Evolutionary conservation across 805 yeast species (phyloP), one percentile per base, ranked within the genome.

Genomic region (Lachancea thermotolerans): DNA sequence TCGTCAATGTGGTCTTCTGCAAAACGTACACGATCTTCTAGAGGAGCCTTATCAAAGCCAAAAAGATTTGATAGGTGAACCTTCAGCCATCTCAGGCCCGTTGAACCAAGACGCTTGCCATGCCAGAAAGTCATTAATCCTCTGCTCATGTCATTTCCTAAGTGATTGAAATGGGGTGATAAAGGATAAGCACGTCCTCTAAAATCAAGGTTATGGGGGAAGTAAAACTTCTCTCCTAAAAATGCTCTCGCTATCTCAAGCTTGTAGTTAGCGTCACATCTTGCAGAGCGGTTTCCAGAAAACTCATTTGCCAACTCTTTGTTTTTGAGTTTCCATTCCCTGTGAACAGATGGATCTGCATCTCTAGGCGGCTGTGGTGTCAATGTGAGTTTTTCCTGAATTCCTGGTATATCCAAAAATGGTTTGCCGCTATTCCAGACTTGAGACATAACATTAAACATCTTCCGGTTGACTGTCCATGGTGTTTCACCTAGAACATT

Each of bases 161-260:
- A 69, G 62, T 85, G 93, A 58, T 85, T 85, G 58, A 85, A 81
- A 63, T 83, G 85, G 18, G 91, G 89, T 1, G 89, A 78, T 35
- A 85, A 64, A 18, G 95, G 95, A 57, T 85, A 85, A 2, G 91
- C 88, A 64, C 95, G 76, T 7, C 95, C 95, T 66, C 95, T 75
- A 57, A 85, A 85, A 63, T 85, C 95, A 46, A 85, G 67, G 50
- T 83, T 83, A 59, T 85, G 91, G 8, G 95, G 93, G 69, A 85
- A 85, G 58, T 75, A 84, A 55, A 85, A 75, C 54, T 74, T 74
- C 61, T 85, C 93, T 18, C 95, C 95, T 21, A 84, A 66, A 65
- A 83, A 88, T 0, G 96, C 96, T 52, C 98, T 75, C 0, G 99
- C 98, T 59, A 93, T 88, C 64, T 93, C 99, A 42, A 93, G 68